A percentile compares a stretch with the other conserved stretches of the same genome.
phyloP scores from a whole-genome alignment of 768 basidiomycete species.

The Infundibulicybe gibba region DNA sequence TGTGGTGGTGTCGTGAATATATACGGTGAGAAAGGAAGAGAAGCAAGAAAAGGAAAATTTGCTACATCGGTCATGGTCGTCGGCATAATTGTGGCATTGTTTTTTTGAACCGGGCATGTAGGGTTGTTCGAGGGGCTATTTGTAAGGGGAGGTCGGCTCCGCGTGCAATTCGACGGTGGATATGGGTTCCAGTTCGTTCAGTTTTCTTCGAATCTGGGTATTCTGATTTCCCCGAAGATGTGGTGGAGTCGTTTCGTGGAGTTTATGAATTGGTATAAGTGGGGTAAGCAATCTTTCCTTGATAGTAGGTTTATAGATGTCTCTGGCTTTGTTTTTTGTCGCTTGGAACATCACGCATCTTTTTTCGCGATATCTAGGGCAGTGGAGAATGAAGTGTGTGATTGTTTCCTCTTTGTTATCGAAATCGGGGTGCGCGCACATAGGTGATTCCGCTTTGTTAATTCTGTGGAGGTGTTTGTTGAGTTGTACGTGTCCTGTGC shows the following conservation, averaged over 20 bases:
- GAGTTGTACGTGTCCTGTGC: conserved; percentile 24
- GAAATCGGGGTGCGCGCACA: conserved; percentile 25
- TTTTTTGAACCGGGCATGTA: too few species aligned
- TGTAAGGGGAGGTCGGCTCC: too few species aligned
- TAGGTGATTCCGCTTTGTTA: conserved; percentile 13
- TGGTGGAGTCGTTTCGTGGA: not conserved
- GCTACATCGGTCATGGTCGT: too few species aligned
- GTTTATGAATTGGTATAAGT: not conserved
- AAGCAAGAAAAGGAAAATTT: too few species aligned
- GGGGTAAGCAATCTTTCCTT: not conserved
- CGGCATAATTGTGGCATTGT: too few species aligned
- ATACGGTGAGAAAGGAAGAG: too few species aligned
- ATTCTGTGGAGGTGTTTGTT: conserved; percentile 25
- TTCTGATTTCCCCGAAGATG: not conserved
- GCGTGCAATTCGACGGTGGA: too few species aligned
- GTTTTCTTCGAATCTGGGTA: too few species aligned
- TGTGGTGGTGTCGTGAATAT: too few species aligned
- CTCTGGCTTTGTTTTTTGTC: not conserved
- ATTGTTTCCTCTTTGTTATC: conserved; percentile 17
- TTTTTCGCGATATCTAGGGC: conserved; percentile 14
- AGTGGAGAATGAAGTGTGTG: conserved; percentile 22
- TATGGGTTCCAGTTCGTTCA: too few species aligned
- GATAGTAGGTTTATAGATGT: not conserved
- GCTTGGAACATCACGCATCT: not conserved
- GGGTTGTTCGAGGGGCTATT: too few species aligned